Evolutionary conservation across 78 protist species (phyloP), one percentile per base, ranked within the genome.

Genomic region (Diacronema lutheri): DNA sequence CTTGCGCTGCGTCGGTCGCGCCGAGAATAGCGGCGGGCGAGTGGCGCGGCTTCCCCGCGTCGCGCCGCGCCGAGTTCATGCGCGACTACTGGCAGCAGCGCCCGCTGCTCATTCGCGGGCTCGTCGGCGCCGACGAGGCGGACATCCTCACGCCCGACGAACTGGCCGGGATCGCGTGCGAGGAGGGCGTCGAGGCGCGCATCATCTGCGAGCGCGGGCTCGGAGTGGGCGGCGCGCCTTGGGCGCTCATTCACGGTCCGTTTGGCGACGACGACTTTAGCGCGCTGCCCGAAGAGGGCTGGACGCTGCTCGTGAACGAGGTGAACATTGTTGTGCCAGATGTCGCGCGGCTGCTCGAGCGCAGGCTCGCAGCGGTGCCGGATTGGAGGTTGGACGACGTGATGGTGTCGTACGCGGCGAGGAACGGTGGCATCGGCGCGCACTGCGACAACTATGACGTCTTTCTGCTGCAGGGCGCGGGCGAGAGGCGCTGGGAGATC

Each of bases 391-490:
- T 41, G 37, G 58, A 71, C 37, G 79, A 71, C 33, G 79, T 71
- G 26, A 71, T 71, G 79, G 79, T 71, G 16, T 13, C 29, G 19
- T 41, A 71, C 57, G 79, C 79, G 16, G 23, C 38, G 14, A 29
- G 58, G 7, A 58, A 56, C 20, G 46, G 79, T 20, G 41, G 55
- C 4, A n/a, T 71, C 16, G 79, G 79, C 20, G 79, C 79, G 58
- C 79, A 71, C 79, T 5, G 29, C 37, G 79, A 71, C 79, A 71
- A 71, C 79, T 71, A 41, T 12, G 79, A 71, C 57, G 79, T 71
- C 58, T 26, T 71, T 58, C 35, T 71, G 26, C 37, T 71, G 35
- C 79, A 71, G 55, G 71, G 71, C 20, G 0, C 31, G 31, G 71
- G 71, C 71, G 3, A 4, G 13, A 20, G 68, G 23, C 31, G 38